Base-by-base conservation (phyloP, 345 rosid species). In the Boechera stricta region DNA sequence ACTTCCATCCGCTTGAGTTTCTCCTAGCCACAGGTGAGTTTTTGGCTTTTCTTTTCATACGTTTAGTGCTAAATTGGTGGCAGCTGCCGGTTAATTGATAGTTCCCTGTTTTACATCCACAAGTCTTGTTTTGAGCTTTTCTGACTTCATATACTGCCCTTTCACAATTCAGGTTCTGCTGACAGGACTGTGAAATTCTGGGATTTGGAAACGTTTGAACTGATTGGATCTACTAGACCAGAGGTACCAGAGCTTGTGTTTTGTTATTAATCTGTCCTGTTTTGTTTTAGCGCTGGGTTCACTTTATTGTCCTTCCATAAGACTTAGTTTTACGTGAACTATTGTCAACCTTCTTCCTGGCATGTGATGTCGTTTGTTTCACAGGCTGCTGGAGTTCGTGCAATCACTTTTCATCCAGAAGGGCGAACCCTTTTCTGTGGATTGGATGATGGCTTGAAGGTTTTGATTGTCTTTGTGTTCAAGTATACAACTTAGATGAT, bases 151-250 rank as follows among this genome's bases (percentile, higher is more conserved):
- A 38, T 66, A 63, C 21, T 32, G 10, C 41, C 42, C n/a, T 18
- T 62, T 78, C 38, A 38, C 64, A 80, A 72, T 84, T 63, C 94
- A 95, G 99, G 99, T 78, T 95, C 99, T 11, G 94, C 98, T 5
- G 99, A 95, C 73, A 80, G 84, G 81, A 96, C 99, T 5, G 98
- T 93, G 61, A 96, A 96, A 71, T 96, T 86, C 78, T 96, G 98
- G 98, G 99, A 96, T 80, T 82, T 96, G 85, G 99, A 96, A 86
- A 96, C 98, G 28, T 96, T 96, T 82, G 96, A 96, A 69, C 78
- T 91, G 82, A 93, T 96, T 75, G 99, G 95, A 78, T 90, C 98
- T 75, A 26, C 96, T 48, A 85, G 92, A 84, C 93, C 99, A 15
- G 97, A 96, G 99, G 99, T 96, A 87, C 61, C 28, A 10, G 10